Conservation (phyloP, 306 rosid genomes). For the Alnus rubra region DNA sequence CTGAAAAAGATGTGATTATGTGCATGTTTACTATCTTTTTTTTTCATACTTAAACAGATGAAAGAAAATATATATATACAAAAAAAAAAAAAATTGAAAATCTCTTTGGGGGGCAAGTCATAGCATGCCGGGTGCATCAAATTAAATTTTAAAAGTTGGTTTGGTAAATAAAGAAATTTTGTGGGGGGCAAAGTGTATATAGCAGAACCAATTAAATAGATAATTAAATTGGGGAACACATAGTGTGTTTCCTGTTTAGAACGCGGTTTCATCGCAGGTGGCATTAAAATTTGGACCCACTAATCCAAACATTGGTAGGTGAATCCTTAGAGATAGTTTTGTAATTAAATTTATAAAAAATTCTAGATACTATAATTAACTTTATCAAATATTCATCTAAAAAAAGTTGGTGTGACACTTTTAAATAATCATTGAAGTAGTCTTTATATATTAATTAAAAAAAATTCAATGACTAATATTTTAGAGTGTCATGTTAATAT, state of each 20-base stretch:
- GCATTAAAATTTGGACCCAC: slow-evolving; percentile 24
- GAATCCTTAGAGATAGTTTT: not conserved
- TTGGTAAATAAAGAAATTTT: slow-evolving; percentile 9
- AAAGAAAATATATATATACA: not conserved
- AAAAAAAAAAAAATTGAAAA: not conserved
- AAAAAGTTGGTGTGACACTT: too few species aligned
- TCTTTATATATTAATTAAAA: too few species aligned
- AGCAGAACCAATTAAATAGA: slow-evolving; percentile 23
- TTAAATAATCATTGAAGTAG: too few species aligned
- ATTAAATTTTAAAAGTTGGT: not conserved
- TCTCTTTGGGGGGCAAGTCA: not conserved
- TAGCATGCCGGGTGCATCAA: not conserved
- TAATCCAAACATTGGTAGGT: not conserved
- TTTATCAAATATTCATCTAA: too few species aligned
- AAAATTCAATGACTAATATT: too few species aligned
- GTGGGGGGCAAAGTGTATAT: slow-evolving; percentile 21
- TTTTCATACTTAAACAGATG: not conserved
- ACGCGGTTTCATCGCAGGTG: slow-evolving; percentile 71
- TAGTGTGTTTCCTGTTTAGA: slow-evolving; percentile 33
- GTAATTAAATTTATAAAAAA: too few species aligned
- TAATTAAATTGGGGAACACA: slow-evolving; percentile 17
- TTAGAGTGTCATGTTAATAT: too few species aligned
- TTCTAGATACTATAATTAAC: too few species aligned
- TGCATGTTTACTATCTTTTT: slow-evolving; percentile 4
- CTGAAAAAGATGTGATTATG: not conserved